These are phyloP conservation scores for Leishmania tropica DNA, from an alignment of 208 protist genomes.

Conservation along the genomic window DNA sequence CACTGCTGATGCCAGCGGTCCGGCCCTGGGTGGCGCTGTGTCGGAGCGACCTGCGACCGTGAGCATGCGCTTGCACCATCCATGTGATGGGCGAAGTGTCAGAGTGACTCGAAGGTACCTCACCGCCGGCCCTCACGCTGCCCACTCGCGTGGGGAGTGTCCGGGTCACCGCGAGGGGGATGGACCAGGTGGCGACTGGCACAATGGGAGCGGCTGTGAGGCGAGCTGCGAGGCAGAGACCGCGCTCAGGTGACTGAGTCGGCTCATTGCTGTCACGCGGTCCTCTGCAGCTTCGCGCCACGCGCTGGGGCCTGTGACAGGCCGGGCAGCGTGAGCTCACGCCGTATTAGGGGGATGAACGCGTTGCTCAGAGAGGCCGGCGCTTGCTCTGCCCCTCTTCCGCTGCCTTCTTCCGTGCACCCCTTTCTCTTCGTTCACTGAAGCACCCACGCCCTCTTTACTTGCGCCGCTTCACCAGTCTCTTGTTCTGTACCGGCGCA, in stretches of 20 bases:
- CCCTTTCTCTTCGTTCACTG: too few relatives aligned
- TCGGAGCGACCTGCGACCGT: neutral
- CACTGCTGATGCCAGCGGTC: neutral
- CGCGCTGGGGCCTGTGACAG: neutral
- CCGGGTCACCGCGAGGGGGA: neutral
- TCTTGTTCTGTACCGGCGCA: too few relatives aligned
- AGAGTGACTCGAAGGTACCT: neutral
- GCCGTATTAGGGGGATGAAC: neutral
- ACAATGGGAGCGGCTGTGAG: neutral
- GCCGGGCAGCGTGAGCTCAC: neutral
- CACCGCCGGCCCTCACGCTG: neutral
- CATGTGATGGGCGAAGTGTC: neutral
- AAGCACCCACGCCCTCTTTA: too few relatives aligned
- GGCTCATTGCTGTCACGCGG: neutral
- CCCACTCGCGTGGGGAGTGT: neutral
- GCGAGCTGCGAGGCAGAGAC: neutral
- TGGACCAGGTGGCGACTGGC: neutral
- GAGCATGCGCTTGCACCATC: neutral
- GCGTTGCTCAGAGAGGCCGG: neutral
- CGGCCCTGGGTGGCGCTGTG: neutral
- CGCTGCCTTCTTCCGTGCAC: too few relatives aligned
- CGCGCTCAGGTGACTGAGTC: neutral
- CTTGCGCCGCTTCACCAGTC: too few relatives aligned
- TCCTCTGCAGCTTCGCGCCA: neutral
- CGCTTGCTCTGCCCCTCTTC: too few relatives aligned